A percentile compares a stretch with the other conserved stretches of the same genome.
Evolutionary conservation across 108 stramenopile genomes (phyloP).

Genomic region (Conticribra weissflogii): DNA sequence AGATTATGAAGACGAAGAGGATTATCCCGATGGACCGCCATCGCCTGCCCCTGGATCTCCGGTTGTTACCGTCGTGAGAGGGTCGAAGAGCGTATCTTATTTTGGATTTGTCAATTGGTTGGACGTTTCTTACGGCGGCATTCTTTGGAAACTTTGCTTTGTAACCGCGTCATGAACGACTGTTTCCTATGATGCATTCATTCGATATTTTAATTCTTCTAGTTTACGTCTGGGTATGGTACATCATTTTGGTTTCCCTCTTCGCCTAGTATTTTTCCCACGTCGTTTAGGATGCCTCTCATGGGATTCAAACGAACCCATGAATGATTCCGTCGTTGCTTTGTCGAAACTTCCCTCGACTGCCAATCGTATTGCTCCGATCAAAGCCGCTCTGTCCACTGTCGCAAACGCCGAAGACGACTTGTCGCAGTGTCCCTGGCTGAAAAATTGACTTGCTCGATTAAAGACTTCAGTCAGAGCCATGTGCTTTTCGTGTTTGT

Average conservation of each 20-base stretch:
- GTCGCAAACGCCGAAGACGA: conserved; percentile 15
- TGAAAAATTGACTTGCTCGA: conserved; percentile 40
- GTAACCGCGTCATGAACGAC: not conserved
- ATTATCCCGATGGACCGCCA: conserved; percentile 14
- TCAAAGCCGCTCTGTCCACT: conserved; percentile 31
- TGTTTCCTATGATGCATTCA: no score
- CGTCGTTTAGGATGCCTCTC: not conserved
- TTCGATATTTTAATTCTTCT: no score
- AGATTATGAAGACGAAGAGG: conserved; percentile 25
- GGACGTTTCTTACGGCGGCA: conserved; percentile 9
- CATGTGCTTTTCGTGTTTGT: conserved; percentile 32
- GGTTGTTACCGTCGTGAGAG: conserved; percentile 6
- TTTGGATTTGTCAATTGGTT: conserved; percentile 12
- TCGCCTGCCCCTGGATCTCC: conserved; percentile 9
- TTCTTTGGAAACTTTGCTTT: conserved; percentile 12
- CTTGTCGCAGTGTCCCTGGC: conserved; percentile 6
- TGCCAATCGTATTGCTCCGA: conserved; percentile 36
- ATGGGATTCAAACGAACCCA: not conserved
- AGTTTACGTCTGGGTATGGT: no score
- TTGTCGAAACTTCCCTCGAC: conserved; percentile 14
- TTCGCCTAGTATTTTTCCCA: not conserved
- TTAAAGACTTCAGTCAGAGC: conserved; percentile 32
- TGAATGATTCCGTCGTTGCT: not conserved
- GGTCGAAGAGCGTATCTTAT: conserved; percentile 13
- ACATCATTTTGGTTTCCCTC: no score